Evolutionary conservation across 495 filamentous ascomycete genomes (phyloP).

Genomic region (Cercophora newfieldiana): DNA sequence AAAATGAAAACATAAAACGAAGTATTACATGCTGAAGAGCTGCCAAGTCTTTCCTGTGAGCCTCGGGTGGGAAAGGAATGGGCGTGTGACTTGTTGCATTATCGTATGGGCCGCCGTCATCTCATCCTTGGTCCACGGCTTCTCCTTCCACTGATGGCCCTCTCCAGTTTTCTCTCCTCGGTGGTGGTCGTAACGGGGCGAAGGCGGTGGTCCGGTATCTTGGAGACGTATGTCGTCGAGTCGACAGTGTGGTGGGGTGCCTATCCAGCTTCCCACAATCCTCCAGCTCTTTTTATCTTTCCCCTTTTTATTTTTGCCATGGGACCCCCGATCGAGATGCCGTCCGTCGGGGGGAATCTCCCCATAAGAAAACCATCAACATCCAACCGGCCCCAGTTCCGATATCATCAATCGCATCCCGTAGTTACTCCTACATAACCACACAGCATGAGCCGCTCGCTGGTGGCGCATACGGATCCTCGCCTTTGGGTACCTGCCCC

Average conservation of each 20-base stretch:
- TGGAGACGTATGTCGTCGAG: neutral
- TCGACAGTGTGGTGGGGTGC: neutral
- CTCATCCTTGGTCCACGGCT: conserved; percentile 19
- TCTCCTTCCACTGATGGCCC: neutral
- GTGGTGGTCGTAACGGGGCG: conserved; percentile 15
- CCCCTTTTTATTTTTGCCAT: conserved; percentile 4
- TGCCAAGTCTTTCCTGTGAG: conserved; percentile 30
- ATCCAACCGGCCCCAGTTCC: conserved; percentile 7
- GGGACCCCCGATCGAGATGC: neutral
- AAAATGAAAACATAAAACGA: conserved; percentile 42
- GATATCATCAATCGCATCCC: neutral
- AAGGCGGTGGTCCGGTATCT: neutral
- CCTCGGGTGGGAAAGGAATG: conserved; percentile 35
- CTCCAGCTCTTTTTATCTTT: neutral
- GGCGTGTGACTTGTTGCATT: conserved; percentile 45
- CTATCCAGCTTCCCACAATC: neutral
- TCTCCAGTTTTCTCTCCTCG: conserved; percentile 12
- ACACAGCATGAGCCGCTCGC: conserved; percentile 87
- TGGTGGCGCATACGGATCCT: conserved; percentile 96
- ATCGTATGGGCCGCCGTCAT: conserved; percentile 43
- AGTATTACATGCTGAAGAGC: conserved; percentile 54
- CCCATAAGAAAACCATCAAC: conserved; percentile 1
- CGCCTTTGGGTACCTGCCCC: conserved; percentile 88
- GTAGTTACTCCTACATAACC: conserved; percentile 67
- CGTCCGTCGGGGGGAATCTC: conserved; percentile 1